Evolutionary conservation across 2,329 filamentous ascomycete genomes (phyloP).

Genomic region (Neoarthrinium moseri): DNA sequence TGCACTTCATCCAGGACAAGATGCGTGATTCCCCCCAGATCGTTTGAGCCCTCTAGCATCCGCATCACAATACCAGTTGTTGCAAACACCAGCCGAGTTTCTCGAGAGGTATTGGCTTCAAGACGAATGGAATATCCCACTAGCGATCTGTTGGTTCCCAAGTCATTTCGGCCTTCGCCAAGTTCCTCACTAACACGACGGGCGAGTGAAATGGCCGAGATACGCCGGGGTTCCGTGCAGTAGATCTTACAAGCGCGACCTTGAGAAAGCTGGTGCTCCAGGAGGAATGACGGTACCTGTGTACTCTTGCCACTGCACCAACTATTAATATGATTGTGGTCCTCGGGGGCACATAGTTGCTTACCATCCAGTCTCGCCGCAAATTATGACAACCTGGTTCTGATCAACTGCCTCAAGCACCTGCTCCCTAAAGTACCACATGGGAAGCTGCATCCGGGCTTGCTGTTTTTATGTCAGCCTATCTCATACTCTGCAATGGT

Average conservation of each 20-base stretch:
- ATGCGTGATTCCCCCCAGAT: slow-evolving; percentile 87
- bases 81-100: slow-evolving; percentile 86
- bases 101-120: slow-evolving; percentile 79
- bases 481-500: background rate
- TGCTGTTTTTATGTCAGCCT: slow-evolving; percentile 28
- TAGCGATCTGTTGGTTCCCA: slow-evolving; percentile 80
- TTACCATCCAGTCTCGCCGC: slow-evolving; percentile 89
- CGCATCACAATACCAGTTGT: slow-evolving; percentile 93
- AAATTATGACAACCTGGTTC: slow-evolving; percentile 87
- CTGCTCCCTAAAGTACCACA: slow-evolving; percentile 79
- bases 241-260: slow-evolving; percentile 88
- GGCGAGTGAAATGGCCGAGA: slow-evolving; percentile 92
- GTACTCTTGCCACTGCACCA: slow-evolving; percentile 79
- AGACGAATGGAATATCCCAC: slow-evolving; percentile 93
- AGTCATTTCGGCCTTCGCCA: slow-evolving; percentile 76
- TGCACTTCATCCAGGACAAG: slow-evolving; percentile 97
- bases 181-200: slow-evolving; percentile 92
- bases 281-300: slow-evolving; percentile 89
- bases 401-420: slow-evolving; percentile 75
- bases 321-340: slow-evolving; percentile 16
- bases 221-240: slow-evolving; percentile 91
- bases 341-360: slow-evolving; percentile 11
- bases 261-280: slow-evolving; percentile 82
- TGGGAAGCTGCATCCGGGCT: slow-evolving; percentile 78
- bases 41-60: slow-evolving; percentile 88